Base-by-base conservation (phyloP, 2,329 filamentous ascomycete species). In the Pseudophaeomoniella oleicola region DNA sequence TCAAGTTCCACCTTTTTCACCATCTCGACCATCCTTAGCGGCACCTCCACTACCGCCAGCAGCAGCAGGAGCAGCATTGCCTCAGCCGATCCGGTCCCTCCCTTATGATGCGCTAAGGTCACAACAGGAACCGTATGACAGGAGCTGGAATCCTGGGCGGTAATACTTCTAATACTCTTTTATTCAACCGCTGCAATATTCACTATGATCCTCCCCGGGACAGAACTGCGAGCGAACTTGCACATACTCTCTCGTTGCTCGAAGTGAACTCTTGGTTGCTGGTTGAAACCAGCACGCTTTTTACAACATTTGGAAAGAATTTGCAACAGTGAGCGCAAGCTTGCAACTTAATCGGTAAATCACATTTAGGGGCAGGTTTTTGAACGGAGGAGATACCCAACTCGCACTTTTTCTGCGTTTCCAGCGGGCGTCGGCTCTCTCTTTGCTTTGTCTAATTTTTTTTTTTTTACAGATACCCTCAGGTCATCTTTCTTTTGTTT, bases 71-170 rank as follows among this genome's bases (percentile, higher is more conserved):
- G 9, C 22, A 9, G 22, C 22, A 5, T 5, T 12, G 17, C 17
- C 34, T 30, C 16, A 27, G 19, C 34, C 34, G 10, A 16, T 19
- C 6, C 32, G 32, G 18, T 34, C 32, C 4, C 12, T 14, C 16
- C 22, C 15, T 27, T 30, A 31, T 15, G 34, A 36, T 30, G n/a
- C 34, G 10, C 19, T 36, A 16, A 9, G 34, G n/a, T n/a, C n/a
- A n/a, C 6, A 27, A 27, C 34, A 14, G 19, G 34, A 36, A 14
- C 17, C n/a, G 11, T 36, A 27, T 30, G n/a, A 30, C 34, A 36
- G 34, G 34, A 36, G 34, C 34, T 36, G 34, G 34, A 36, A 36
- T 36, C 34, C 34, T 36, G 19, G 15, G 13, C 34, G 11, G 15
- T 36, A 30, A 27, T 30, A 17, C n/a, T 34, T 9, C 6, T 32